Base-by-base conservation (phyloP, 192 early-diverging fungal genomes). In the Umbelopsis ramanniana region DNA sequence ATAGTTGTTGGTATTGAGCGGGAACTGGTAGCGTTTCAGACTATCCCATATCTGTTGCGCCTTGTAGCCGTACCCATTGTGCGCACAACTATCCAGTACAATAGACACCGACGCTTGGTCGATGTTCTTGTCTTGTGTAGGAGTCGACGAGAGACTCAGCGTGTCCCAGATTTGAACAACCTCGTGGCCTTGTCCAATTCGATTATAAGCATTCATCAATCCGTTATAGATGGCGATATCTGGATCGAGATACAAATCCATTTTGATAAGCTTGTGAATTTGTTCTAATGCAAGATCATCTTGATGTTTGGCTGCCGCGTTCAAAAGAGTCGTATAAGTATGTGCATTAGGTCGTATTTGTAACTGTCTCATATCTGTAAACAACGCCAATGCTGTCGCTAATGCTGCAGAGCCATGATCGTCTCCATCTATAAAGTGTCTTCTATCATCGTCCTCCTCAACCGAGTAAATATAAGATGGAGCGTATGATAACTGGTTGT, bases 191-290 rank as follows among this genome's bases (percentile, higher is more conserved):
- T 82, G 45, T 14, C 68, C 80, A 11, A 74, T 72, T 29, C 77
- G 69, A 74, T 77, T 79, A 63, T 82, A 84, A 12, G 75, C 83
- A 52, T 82, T 68, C 83, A 84, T 84, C 22, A 84, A 46, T 3
- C 80, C 75, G 71, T 84, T 84, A 52, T 82, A 82, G 21, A 84
- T 66, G 2, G 46, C 48, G 11, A 72, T 80, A 57, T 79, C 77
- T 26, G 76, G 72, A 22, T 82, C 81, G n/a, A 84, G 55, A 48
- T 74, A 71, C 9, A 80, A 22, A 46, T 84, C 81, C 43, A 84
- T 73, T 48, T 80, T 82, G 9, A 84, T 71, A 4, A 82, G 45
- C 15, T 76, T 71, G 52, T 84, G 83, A 33, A 84, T 66, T 12
- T 70, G 73, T 37, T 68, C 48, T 19, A 78, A 26, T 14, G 48